Evolutionary conservation across 768 basidiomycete genomes (phyloP).

Genomic region (Podaxis mareebaensis): DNA sequence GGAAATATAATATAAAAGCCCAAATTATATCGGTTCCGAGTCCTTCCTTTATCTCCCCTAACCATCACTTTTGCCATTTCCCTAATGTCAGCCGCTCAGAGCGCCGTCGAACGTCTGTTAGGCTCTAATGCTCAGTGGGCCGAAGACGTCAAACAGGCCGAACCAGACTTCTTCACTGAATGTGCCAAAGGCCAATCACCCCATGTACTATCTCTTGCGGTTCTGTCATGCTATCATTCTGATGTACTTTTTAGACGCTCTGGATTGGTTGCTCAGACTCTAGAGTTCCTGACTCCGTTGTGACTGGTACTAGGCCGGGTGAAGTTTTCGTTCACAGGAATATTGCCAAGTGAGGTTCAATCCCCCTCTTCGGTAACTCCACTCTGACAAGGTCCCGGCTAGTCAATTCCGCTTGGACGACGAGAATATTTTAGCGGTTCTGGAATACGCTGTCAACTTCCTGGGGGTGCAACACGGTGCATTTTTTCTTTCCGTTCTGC

Average conservation of each 20-base stretch:
- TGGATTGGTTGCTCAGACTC: conserved; percentile 89
- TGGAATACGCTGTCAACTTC: conserved; percentile 70
- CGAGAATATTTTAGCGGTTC: conserved; percentile 67
- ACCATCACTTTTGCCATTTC: not conserved
- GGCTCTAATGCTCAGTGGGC: conserved; percentile 72
- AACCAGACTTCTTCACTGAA: conserved; percentile 65
- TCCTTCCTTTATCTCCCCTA: not conserved
- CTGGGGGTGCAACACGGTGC: conserved; percentile 79
- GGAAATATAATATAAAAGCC: not conserved
- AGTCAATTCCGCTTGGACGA: conserved; percentile 79
- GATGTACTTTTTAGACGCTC: conserved; percentile 47
- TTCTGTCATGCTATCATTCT: conserved; percentile 8
- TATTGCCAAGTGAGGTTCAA: conserved; percentile 72
- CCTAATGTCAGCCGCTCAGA: conserved; percentile 1
- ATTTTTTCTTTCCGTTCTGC: conserved; percentile 32
- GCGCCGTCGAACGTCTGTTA: conserved; percentile 33
- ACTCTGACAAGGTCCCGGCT: conserved; percentile 12
- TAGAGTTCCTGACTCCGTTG: conserved; percentile 77
- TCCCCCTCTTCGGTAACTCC: not conserved
- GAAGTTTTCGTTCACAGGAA: conserved; percentile 85
- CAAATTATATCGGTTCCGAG: not conserved
- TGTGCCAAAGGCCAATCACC: conserved; percentile 66
- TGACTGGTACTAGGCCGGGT: conserved; percentile 70
- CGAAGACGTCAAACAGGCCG: conserved; percentile 47
- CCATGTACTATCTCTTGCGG: conserved; percentile 44